Evolutionary conservation across 257 asterid genomes (phyloP).

Genomic region (Jaltomata sinuosa): DNA sequence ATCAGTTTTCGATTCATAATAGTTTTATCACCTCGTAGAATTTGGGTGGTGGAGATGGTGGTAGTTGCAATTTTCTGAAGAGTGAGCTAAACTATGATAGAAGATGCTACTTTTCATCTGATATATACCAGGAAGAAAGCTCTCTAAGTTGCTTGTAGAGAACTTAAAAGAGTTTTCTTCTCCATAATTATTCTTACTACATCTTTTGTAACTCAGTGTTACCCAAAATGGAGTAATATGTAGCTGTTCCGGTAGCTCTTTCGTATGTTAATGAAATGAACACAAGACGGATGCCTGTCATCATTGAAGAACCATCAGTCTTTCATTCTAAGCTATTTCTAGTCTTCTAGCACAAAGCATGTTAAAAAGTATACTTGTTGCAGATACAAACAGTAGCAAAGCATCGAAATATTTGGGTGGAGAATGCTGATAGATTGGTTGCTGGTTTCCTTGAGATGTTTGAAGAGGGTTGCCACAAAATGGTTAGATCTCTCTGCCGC

Average conservation of each 20-base stretch:
- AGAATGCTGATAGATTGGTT: slow-evolving; percentile 51
- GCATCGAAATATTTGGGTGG: slow-evolving; percentile 48
- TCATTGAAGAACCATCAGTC: not conserved
- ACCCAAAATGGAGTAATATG: not conserved
- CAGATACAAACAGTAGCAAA: slow-evolving; percentile 52
- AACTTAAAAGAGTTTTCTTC: too few species aligned
- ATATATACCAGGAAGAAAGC: not conserved
- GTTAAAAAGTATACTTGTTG: not conserved
- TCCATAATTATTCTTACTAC: not conserved
- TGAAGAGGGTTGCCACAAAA: slow-evolving; percentile 45
- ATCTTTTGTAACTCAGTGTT: not conserved
- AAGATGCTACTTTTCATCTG: not conserved
- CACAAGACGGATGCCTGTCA: not conserved
- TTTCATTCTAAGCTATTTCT: not conserved
- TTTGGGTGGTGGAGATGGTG: not conserved
- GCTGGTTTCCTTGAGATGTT: slow-evolving; percentile 64
- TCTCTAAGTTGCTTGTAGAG: too few species aligned
- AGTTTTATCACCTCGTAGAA: not conserved
- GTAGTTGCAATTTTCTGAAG: not conserved
- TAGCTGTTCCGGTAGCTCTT: not conserved
- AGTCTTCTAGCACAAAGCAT: not conserved
- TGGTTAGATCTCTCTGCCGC: slow-evolving; percentile 13
- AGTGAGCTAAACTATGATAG: not conserved
- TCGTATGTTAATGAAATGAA: not conserved
- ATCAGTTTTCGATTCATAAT: not conserved